Base-by-base conservation (phyloP, 2,329 filamentous ascomycete species). In the Hirsutella minnesotensis region DNA sequence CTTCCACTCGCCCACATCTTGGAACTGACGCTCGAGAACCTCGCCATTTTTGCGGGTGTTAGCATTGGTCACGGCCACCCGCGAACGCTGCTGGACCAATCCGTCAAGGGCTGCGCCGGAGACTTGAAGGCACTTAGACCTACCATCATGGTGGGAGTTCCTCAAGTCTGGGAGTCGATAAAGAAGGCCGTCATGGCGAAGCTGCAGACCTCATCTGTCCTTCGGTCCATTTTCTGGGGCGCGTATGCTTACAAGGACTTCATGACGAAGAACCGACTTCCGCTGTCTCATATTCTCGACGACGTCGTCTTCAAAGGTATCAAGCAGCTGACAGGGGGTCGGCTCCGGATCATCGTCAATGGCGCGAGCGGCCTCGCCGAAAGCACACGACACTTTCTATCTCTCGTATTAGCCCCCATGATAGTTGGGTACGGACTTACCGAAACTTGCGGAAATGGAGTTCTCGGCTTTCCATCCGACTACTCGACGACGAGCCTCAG, bases 141-240 rank as follows among this genome's bases (percentile, higher is more conserved):
- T 1, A 94, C 88, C 2, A 76, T 95, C 58, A 76, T 98, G 59
- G 84, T 95, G 33, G 92, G 92, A 60, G 92, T 98, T 3, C 92
- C 92, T 2, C 89, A 94, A 45, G 83, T 98, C 29, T 98, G 90
- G 89, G 92, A 98, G 67, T 89, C 86, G 1, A 83, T 98, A 55
- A 90, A 88, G 71, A 98, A 98, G 72, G 92, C 92, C 43, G 85
- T 98, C 55, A 70, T 90, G 49, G 66, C 70, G 53, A 87, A 88
- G 63, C 81, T 96, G 46, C 82, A 85, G 57, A 69, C 74, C 45
- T 75, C 83, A 47, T 63, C 73, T 15, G 45, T 96, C 36, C 73
- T 82, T 45, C 81, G 73, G 64, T 80, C 81, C 54, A 65, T 96
- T 48, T 98, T 98, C 72, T 81, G 77, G 77, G 69, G 69, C 30